phyloP scores from a whole-genome alignment of 2,329 filamentous ascomycete genomes.

The Pezicula carpinea region DNA sequence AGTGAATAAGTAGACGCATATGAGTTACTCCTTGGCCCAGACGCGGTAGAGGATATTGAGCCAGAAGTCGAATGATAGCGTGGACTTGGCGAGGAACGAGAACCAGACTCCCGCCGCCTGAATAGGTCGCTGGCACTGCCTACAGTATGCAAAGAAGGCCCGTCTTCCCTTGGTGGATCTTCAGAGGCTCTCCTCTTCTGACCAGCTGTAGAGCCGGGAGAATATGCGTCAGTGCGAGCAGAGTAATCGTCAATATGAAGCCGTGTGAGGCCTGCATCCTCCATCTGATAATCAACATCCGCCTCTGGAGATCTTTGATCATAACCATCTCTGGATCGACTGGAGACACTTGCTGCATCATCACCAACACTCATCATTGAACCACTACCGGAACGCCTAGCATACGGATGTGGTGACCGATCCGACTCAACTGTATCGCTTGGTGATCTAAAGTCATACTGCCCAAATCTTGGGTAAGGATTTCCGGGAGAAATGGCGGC shows the following conservation, averaged over 20 bases:
- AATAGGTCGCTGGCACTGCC: slow-evolving; percentile 29
- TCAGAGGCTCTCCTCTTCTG: slow-evolving; percentile 58
- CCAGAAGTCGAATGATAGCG: slow-evolving; percentile 52
- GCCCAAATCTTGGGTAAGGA: slow-evolving; percentile 18
- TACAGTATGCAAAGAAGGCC: slow-evolving; percentile 26
- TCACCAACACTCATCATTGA: slow-evolving; percentile 37
- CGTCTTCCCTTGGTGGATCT: slow-evolving; percentile 53
- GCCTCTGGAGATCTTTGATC: slow-evolving; percentile 44
- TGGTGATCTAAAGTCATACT: slow-evolving; percentile 25
- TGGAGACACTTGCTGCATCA: slow-evolving; percentile 43
- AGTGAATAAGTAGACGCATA: slow-evolving; percentile 58
- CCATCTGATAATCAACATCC: slow-evolving; percentile 43
- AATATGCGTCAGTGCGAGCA: slow-evolving; percentile 24
- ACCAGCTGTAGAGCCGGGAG: slow-evolving; percentile 37
- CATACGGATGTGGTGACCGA: slow-evolving; percentile 24
- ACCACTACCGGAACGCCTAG: slow-evolving; percentile 41
- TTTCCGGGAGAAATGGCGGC: slow-evolving; percentile 25
- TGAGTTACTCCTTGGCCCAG: slow-evolving; percentile 54
- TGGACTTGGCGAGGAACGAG: slow-evolving; percentile 48
- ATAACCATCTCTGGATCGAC: slow-evolving; percentile 54
- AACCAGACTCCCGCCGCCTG: slow-evolving; percentile 41
- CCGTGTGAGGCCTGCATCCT: slow-evolving; percentile 46
- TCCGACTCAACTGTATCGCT: slow-evolving; percentile 26
- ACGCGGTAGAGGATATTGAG: slow-evolving; percentile 63
- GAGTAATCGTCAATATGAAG: slow-evolving; percentile 49